Percentiles rank a stretch among this genome's conserved stretches.
Conservation (phyloP, 2,329 filamentous ascomycete genomes). For the Mollisia scopiformis region DNA sequence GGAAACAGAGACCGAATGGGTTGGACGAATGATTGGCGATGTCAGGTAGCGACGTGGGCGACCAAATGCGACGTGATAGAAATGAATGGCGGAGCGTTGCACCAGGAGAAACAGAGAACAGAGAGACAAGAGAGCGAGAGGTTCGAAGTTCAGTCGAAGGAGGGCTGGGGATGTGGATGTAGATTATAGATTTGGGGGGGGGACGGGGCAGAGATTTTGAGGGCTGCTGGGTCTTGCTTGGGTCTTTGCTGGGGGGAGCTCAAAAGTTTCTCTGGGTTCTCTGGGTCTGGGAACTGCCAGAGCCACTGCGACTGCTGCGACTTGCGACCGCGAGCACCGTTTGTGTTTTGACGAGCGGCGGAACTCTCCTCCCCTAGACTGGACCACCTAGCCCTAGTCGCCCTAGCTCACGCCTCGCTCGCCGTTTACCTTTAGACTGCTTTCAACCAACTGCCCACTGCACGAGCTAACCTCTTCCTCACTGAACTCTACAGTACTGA, state of each 20-base stretch:
- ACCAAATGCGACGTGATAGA: conserved; percentile 18
- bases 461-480: too few relatives aligned
- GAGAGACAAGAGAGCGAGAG: background rate
- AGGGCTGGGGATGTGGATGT: background rate
- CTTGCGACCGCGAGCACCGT: background rate
- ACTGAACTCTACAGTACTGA: too few relatives aligned
- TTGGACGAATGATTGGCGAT: conserved; percentile 23
- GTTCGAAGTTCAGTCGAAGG: too few relatives aligned
- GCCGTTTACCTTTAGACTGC: too few relatives aligned
- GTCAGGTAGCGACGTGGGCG: background rate
- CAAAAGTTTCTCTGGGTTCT: too few relatives aligned
- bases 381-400: too few relatives aligned
- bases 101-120: too few relatives aligned
- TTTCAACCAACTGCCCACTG: too few relatives aligned
- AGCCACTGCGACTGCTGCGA: background rate
- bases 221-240: background rate
- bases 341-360: background rate
- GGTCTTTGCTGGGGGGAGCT: background rate
- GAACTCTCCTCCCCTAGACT: too few relatives aligned
- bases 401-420: too few relatives aligned
- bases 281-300: background rate
- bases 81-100: conserved; percentile 7
- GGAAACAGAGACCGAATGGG: conserved; percentile 9
- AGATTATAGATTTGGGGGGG: background rate
- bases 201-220: background rate